Conservation (phyloP, 2,329 filamentous ascomycete genomes). For the Arthrinium phaeospermum region DNA sequence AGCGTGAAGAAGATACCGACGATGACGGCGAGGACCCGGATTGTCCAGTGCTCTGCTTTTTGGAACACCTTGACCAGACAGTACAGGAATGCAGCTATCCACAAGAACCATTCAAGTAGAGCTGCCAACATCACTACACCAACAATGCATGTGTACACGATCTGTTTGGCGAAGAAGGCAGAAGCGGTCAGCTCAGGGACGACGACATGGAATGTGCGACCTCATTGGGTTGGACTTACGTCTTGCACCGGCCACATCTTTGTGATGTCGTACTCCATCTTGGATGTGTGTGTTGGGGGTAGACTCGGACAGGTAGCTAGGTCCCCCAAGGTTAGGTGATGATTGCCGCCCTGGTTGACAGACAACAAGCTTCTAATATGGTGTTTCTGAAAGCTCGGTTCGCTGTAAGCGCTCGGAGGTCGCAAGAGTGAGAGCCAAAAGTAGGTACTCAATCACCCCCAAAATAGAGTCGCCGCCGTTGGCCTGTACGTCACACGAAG, state of each 20-base stretch:
- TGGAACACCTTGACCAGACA: constrained; percentile 86
- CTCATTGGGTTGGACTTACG: constrained; percentile 39
- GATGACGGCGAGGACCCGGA: constrained; percentile 76
- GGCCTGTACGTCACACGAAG: constrained; percentile 18
- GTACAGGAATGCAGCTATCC: constrained; percentile 92
- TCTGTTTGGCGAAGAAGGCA: constrained; percentile 56
- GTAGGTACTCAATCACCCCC: neutral
- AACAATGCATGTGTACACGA: constrained; percentile 83
- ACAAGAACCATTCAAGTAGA: constrained; percentile 90
- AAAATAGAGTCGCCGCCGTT: neutral
- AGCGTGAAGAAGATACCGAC: constrained; percentile 76
- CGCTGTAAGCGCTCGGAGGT: neutral
- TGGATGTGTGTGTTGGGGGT: constrained; percentile 21
- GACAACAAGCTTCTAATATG: constrained; percentile 5
- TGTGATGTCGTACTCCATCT: constrained; percentile 49
- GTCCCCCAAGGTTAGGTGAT: neutral
- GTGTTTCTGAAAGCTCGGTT: neutral
- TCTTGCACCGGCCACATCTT: constrained; percentile 58
- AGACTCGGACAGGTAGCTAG: neutral
- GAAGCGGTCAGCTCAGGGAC: neutral
- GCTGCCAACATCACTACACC: constrained; percentile 84
- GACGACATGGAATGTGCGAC: neutral
- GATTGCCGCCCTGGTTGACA: neutral
- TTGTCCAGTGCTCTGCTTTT: constrained; percentile 89
- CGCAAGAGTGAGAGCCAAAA: neutral